Conservation (phyloP, 1,284 basidiomycete species). For the Porogramme epimiltina region DNA sequence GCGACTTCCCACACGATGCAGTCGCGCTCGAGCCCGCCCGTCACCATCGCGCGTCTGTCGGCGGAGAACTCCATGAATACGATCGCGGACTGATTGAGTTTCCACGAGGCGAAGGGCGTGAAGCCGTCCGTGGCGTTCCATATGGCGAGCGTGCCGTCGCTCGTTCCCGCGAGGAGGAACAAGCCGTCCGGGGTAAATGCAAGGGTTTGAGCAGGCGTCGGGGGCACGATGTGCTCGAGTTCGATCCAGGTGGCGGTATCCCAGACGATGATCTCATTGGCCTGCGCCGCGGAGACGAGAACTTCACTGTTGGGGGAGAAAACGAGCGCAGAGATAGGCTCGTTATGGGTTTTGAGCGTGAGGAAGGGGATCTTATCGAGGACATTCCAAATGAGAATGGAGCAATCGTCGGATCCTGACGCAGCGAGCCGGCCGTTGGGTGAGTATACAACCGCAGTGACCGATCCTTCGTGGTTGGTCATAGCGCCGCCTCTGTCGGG, state of each 20-base stretch:
- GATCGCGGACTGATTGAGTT: constrained; percentile 16
- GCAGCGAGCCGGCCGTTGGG: constrained; percentile 23
- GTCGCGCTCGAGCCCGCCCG: constrained; percentile 20
- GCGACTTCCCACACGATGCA: constrained; percentile 23
- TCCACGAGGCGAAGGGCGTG: background rate
- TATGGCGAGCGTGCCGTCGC: constrained; percentile 23
- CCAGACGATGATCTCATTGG: constrained; percentile 23
- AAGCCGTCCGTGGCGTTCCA: constrained; percentile 26
- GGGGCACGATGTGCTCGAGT: constrained; percentile 5
- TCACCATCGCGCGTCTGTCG: constrained; percentile 18
- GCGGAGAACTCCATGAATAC: constrained; percentile 26
- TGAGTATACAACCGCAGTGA: constrained; percentile 25
- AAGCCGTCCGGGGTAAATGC: constrained; percentile 28
- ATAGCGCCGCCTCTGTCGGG: no score
- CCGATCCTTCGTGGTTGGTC: constrained; percentile 13
- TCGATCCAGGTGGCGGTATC: constrained; percentile 2
- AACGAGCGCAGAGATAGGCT: background rate
- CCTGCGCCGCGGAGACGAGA: constrained; percentile 24
- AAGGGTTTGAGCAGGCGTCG: constrained; percentile 15
- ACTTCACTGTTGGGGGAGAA: constrained; percentile 3
- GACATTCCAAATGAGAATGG: constrained; percentile 22
- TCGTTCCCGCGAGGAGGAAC: constrained; percentile 24
- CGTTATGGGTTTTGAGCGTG: background rate
- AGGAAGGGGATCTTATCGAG: background rate
- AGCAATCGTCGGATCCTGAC: constrained; percentile 22